Conservation (phyloP, 768 basidiomycete species). For the Trametes sanguinea region DNA sequence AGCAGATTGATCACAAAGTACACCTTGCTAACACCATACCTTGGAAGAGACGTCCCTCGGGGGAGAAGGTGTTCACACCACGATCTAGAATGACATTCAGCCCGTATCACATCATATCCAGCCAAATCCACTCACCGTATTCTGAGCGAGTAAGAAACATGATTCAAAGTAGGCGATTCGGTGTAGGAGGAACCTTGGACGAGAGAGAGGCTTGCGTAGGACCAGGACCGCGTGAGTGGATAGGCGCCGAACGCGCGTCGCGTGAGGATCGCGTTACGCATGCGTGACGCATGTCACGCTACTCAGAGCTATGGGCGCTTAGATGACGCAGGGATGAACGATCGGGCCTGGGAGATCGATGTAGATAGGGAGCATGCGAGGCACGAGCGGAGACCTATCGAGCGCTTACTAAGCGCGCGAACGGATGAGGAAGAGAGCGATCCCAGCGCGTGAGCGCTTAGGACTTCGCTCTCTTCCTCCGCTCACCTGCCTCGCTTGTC, state of each 20-base stretch:
- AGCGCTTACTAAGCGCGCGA: conserved; percentile 5
- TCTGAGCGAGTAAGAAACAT: conserved; percentile 97
- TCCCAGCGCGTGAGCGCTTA: background rate
- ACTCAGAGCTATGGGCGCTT: background rate
- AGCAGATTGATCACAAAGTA: conserved; percentile 9
- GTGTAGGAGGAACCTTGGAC: background rate
- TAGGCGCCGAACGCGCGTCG: conserved; percentile 28
- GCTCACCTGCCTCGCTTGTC: background rate
- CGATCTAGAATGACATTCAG: conserved; percentile 58
- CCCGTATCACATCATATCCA: background rate
- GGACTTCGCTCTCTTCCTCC: conserved; percentile 1
- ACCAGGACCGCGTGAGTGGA: conserved; percentile 2
- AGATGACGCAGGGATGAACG: background rate
- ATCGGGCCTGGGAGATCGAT: background rate
- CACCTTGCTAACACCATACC: conserved; percentile 48
- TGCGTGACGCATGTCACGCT: conserved; percentile 9
- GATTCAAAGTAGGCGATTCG: conserved; percentile 5
- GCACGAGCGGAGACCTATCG: background rate
- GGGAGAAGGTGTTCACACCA: conserved; percentile 98
- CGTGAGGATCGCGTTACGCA: conserved; percentile 11
- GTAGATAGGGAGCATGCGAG: too few relatives aligned
- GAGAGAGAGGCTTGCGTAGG: conserved; percentile 20
- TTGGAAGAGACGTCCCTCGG: conserved; percentile 98
- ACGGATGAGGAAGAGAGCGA: conserved; percentile 1
- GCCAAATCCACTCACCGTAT: conserved; percentile 58